Conservation (phyloP, 1,284 basidiomycete genomes). For the Trametes versicolor region DNA sequence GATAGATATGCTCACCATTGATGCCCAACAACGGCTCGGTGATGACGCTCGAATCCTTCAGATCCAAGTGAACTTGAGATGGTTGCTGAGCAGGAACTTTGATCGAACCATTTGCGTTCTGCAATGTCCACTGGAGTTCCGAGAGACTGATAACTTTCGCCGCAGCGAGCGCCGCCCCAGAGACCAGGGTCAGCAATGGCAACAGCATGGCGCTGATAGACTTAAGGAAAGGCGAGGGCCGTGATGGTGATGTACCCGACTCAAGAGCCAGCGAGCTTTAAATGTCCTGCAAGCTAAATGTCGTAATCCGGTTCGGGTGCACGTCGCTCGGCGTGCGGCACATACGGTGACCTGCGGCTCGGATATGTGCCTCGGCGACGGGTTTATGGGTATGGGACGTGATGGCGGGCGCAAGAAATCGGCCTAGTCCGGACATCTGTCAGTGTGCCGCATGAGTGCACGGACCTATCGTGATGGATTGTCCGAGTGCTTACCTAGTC, state of each 20-base stretch:
- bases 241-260: background rate
- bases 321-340: too few relatives aligned
- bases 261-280: background rate
- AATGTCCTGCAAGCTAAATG: background rate
- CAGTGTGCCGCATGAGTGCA: too few relatives aligned
- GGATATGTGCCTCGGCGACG: too few relatives aligned
- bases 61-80: constrained; percentile 61
- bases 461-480: too few relatives aligned
- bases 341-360: too few relatives aligned
- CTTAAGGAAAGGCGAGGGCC: background rate
- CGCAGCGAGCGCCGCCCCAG: background rate
- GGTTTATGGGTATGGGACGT: too few relatives aligned
- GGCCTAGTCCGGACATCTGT: too few relatives aligned
- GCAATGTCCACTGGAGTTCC: constrained; percentile 58
- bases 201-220: constrained; percentile 1
- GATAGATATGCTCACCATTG: constrained; percentile 51
- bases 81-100: constrained; percentile 57
- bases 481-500: too few relatives aligned
- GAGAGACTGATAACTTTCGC: constrained; percentile 51
- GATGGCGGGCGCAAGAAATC: too few relatives aligned
- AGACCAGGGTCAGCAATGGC: constrained; percentile 4
- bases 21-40: constrained; percentile 60
- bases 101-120: constrained; percentile 60
- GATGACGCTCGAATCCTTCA: constrained; percentile 57
- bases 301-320: too few relatives aligned